Evolutionary conservation across 2,329 filamentous ascomycete species (phyloP).

Genomic region (Trichoderma atrobrunneum): DNA sequence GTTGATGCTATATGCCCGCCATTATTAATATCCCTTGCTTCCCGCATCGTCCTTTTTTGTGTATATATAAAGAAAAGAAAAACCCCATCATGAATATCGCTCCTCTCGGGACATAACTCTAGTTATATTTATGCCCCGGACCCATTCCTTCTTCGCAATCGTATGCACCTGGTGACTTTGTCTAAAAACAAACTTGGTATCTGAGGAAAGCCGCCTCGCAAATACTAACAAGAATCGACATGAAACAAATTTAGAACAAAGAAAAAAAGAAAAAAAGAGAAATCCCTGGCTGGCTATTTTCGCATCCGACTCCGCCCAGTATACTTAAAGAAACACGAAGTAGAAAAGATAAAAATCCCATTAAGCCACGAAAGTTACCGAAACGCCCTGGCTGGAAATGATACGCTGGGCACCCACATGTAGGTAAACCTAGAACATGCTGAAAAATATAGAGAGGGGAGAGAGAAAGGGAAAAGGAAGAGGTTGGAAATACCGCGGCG

Average conservation of each 20-base stretch:
- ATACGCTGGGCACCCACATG: conserved; percentile 1
- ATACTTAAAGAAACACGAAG: background rate
- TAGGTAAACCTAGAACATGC: conserved; percentile 1
- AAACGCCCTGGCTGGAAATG: conserved; percentile 5
- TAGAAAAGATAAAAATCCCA: background rate
- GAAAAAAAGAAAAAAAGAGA: background rate
- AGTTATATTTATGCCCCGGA: background rate
- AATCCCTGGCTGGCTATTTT: conserved; percentile 3
- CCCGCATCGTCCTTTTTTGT: background rate
- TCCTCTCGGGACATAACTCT: conserved; percentile 4
- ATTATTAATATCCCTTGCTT: background rate
- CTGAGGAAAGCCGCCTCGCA: conserved; percentile 1
- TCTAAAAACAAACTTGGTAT: conserved; percentile 14
- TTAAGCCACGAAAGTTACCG: background rate
- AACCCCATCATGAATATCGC: background rate
- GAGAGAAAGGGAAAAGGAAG: background rate
- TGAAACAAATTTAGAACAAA: background rate
- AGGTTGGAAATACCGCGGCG: background rate
- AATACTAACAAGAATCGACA: conserved; percentile 1
- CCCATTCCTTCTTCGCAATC: background rate
- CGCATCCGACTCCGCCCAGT: background rate
- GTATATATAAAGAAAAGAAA: background rate
- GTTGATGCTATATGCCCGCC: background rate
- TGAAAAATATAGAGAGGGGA: background rate
- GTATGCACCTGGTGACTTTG: background rate